Percentiles rank a stretch among this genome's conserved stretches.
Conservation (phyloP, 495 filamentous ascomycete genomes). For the Jackrogersella multiformis region DNA sequence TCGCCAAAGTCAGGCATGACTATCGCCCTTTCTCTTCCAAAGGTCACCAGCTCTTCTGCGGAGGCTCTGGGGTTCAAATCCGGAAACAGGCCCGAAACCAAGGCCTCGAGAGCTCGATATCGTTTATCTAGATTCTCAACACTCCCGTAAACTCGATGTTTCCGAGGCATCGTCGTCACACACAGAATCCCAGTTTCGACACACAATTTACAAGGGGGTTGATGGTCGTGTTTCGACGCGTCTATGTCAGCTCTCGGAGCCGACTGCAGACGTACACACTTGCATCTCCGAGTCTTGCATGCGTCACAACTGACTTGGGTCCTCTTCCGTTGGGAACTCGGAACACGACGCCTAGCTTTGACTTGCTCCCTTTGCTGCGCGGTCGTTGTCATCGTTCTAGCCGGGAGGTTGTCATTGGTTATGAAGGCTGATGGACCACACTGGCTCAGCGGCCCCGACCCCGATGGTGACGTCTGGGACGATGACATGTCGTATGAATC, state of each 20-base stretch:
- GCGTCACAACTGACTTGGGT: constrained; percentile 51
- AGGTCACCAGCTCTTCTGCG: constrained; percentile 47
- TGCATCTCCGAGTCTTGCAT: constrained; percentile 51
- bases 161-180: constrained; percentile 57
- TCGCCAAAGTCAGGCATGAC: constrained; percentile 45
- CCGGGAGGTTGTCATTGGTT: neutral
- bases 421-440: constrained; percentile 35
- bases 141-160: constrained; percentile 60
- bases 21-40: constrained; percentile 46
- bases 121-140: constrained; percentile 59
- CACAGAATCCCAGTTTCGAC: constrained; percentile 53
- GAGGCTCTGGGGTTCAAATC: constrained; percentile 51
- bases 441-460: too few relatives aligned
- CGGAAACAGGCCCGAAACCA: constrained; percentile 57
- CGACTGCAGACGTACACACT: constrained; percentile 49
- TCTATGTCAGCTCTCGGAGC: constrained; percentile 8
- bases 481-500: constrained; percentile 16
- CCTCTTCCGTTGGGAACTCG: constrained; percentile 46
- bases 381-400: neutral
- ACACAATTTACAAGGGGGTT: constrained; percentile 51
- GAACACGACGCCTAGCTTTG: constrained; percentile 44
- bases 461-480: neutral
- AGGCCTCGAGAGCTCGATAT: constrained; percentile 56
- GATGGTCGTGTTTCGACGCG: constrained; percentile 34
- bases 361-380: constrained; percentile 30